Evolutionary conservation across 2,329 filamentous ascomycete genomes (phyloP).

Genomic region (Fusarium sororula): DNA sequence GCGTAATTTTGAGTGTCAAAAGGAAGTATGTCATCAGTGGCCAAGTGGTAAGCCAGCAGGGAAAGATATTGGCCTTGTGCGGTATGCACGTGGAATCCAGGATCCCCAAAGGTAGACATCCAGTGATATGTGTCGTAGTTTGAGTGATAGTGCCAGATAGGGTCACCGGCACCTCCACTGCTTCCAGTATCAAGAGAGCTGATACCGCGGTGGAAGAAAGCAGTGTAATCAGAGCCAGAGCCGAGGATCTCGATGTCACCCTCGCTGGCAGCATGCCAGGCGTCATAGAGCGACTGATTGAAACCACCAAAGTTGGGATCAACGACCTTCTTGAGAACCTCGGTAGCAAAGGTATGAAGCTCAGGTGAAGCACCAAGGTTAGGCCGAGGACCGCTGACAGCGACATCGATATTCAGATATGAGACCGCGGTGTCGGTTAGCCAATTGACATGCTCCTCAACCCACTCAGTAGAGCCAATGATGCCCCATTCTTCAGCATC

Average conservation of each 20-base stretch:
- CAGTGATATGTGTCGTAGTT: constrained; percentile 88
- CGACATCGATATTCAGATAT: constrained; percentile 85
- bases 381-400: constrained; percentile 65
- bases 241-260: constrained; percentile 64
- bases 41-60: constrained; percentile 51
- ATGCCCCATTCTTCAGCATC: constrained; percentile 83
- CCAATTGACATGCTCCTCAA: constrained; percentile 84
- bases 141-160: constrained; percentile 80
- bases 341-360: constrained; percentile 70
- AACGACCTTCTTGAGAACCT: constrained; percentile 67
- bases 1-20: constrained; percentile 54
- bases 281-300: constrained; percentile 52
- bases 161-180: constrained; percentile 51
- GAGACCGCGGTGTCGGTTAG: constrained; percentile 74
- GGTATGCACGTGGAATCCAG: constrained; percentile 67
- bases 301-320: constrained; percentile 67
- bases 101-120: constrained; percentile 83
- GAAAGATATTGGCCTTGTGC: constrained; percentile 61
- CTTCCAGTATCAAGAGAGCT: constrained; percentile 66
- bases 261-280: constrained; percentile 49
- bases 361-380: constrained; percentile 70
- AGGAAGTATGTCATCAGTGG: constrained; percentile 50
- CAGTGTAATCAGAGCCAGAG: constrained; percentile 73
- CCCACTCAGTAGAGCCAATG: constrained; percentile 85
- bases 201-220: constrained; percentile 67